Conservation (phyloP, 2,329 filamentous ascomycete species). For the Mariannaea elegans region DNA sequence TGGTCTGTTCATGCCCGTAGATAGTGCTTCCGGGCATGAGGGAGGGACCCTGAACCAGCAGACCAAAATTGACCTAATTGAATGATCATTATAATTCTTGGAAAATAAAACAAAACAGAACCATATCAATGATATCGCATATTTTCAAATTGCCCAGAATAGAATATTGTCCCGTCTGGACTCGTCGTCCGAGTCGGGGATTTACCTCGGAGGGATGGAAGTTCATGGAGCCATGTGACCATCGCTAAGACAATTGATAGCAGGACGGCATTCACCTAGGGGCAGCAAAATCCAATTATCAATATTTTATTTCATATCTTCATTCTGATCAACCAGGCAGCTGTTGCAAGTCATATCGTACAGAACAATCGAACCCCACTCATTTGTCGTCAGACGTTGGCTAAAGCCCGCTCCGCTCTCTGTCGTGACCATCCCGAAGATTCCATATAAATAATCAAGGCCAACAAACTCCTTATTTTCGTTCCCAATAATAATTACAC, state of each 20-base stretch:
- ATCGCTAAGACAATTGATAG: too few species aligned
- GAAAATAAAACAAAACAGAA: too few species aligned
- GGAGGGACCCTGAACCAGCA: conserved; percentile 2
- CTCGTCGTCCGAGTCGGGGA: too few species aligned
- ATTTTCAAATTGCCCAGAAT: too few species aligned
- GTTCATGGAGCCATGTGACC: too few species aligned
- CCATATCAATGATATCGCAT: too few species aligned
- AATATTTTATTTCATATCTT: not conserved
- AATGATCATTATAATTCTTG: too few species aligned
- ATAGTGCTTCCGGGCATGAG: conserved; percentile 6
- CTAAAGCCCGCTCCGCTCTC: not conserved
- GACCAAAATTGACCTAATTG: too few species aligned
- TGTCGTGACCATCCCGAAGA: not conserved
- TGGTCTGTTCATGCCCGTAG: conserved; percentile 2
- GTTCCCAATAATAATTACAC: not conserved
- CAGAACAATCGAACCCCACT: not conserved
- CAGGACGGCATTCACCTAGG: too few species aligned
- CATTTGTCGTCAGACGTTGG: not conserved
- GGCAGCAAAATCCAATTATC: not conserved
- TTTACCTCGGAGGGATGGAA: too few species aligned
- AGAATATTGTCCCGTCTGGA: too few species aligned
- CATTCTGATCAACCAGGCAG: not conserved
- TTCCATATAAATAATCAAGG: not conserved
- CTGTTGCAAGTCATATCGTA: not conserved
- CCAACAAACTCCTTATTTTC: conserved; percentile 4